Evolutionary conservation across 495 filamentous ascomycete species (phyloP), one percentile per base, ranked within the genome.

Genomic region (Letharia lupina): DNA sequence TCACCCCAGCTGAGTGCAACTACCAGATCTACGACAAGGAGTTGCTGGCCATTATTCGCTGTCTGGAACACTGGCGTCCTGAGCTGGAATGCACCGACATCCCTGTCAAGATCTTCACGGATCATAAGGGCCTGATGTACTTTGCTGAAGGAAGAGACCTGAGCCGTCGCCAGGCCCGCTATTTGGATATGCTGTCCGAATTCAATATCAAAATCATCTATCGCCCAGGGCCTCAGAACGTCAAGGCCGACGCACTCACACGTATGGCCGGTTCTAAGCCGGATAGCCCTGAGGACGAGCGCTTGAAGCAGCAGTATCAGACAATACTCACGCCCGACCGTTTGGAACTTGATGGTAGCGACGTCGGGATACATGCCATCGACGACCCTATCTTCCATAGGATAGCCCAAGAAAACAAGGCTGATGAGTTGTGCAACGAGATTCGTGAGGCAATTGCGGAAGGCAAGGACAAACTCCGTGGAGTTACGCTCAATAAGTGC

Each of bases 41-140:
- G 1, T 1, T 28, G 23, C 23, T 79, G 33, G 70, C 70, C 15
- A 75, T 79, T 33, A 68, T 79, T 23, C 31, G 59, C 35, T 71
- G 63, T 57, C 67, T 79, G 31, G 47, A 73, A 35, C 65, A 76
- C 57, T 79, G 67, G 75, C 60, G 71, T 35, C 5, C 65, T 18
- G 68, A 78, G 48, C 57, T 78, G 0, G 56, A 73, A 62, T 62
- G 42, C n/a, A 59, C 64, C 0, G 9, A n/a, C 11, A 11, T 72
- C 6, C 57, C 66, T 7, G 57, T 72, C 3, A 60, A 65, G n/a
- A 59, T 68, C 16, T 65, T 66, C 60, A 67, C 63, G 0, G 70
- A 76, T 39, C 69, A 75, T 52, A 59, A 68, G 13, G 68, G 70
- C 12, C 54, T 76, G 4, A 63, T 73, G 42, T 72, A 75, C 35